A percentile compares a stretch with the other conserved stretches of the same genome.
phyloP scores from a whole-genome alignment of 768 basidiomycete species.

The Rossbeevera mucosa region DNA sequence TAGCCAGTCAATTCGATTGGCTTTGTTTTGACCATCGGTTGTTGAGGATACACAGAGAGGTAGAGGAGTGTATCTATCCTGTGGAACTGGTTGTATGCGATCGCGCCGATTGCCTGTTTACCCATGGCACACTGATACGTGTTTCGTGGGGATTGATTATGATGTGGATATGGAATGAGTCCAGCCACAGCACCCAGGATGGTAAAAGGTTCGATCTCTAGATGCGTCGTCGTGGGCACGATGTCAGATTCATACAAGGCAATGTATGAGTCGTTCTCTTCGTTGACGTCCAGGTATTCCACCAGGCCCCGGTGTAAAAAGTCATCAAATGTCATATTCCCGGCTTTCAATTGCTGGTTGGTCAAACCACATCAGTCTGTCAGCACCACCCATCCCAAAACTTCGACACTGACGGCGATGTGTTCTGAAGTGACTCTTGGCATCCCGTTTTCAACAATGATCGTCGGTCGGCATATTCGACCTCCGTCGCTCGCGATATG shows the following conservation, averaged over 20 bases:
- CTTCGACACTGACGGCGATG: slow-evolving; percentile 49
- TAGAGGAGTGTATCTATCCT: slow-evolving; percentile 98
- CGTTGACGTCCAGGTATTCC: slow-evolving; percentile 98
- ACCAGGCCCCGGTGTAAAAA: slow-evolving; percentile 90
- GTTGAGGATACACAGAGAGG: slow-evolving; percentile 95
- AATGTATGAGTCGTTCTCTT: slow-evolving; percentile 97
- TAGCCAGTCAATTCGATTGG: slow-evolving; percentile 97
- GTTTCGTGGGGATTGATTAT: slow-evolving; percentile 98
- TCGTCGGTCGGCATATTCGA: slow-evolving; percentile 94
- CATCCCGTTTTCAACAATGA: slow-evolving; percentile 84
- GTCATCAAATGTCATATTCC: slow-evolving; percentile 81
- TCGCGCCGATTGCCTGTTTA: slow-evolving; percentile 98
- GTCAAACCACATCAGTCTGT: slow-evolving; percentile 6
- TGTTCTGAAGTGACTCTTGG: slow-evolving; percentile 79
- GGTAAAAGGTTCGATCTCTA: slow-evolving; percentile 99
- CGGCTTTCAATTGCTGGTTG: slow-evolving; percentile 71
- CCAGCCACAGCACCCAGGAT: slow-evolving; percentile 96
- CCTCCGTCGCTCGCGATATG: slow-evolving; percentile 98
- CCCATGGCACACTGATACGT: slow-evolving; percentile 99
- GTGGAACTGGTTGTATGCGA: slow-evolving; percentile 96
- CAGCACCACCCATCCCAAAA: neutral
- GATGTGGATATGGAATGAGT: slow-evolving; percentile 97
- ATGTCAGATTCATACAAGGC: slow-evolving; percentile 92
- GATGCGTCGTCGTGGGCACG: slow-evolving; percentile 78
- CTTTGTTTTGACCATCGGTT: slow-evolving; percentile 99